Percentiles rank a stretch among this genome's conserved stretches.
Conservation (phyloP, 768 basidiomycete species). For the Floccularia luteovirens region DNA sequence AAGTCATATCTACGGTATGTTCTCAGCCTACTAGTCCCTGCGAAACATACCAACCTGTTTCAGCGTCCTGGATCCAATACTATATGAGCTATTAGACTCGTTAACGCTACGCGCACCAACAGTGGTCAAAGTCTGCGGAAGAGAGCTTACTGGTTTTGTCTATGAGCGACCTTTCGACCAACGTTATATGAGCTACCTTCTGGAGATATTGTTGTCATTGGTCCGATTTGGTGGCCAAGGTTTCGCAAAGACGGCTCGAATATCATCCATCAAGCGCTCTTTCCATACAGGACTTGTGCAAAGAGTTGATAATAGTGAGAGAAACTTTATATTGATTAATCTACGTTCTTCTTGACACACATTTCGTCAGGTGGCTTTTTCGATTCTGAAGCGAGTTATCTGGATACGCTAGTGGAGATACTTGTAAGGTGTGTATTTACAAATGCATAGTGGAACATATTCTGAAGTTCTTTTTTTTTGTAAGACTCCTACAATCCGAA, state of each 20-base stretch:
- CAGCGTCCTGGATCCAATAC: constrained; percentile 86
- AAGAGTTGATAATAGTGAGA: constrained; percentile 54
- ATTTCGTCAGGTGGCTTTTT: constrained; percentile 23
- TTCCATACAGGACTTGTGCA: constrained; percentile 54
- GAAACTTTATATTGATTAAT: not conserved
- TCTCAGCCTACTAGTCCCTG: not conserved
- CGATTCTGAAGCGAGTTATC: constrained; percentile 56
- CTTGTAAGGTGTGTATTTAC: constrained; percentile 52
- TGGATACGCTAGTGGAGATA: constrained; percentile 70
- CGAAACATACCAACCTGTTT: constrained; percentile 2
- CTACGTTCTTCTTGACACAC: constrained; percentile 5
- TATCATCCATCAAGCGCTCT: constrained; percentile 56
- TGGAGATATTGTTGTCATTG: constrained; percentile 72
- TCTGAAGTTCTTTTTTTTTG: constrained; percentile 5
- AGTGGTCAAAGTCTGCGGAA: constrained; percentile 47
- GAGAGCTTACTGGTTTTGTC: constrained; percentile 55
- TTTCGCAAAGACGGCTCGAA: constrained; percentile 68
- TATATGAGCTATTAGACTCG: constrained; percentile 73
- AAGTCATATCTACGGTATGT: constrained; percentile 84
- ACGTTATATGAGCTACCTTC: constrained; percentile 57
- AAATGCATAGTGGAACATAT: not conserved
- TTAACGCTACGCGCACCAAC: constrained; percentile 45
- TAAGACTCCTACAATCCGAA: constrained; percentile 74
- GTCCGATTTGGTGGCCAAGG: constrained; percentile 88
- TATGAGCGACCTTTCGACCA: constrained; percentile 81